Evolutionary conservation across 2,329 filamentous ascomycete species (phyloP), one percentile per base, ranked within the genome.

Genomic region (Exophiala sp.): DNA sequence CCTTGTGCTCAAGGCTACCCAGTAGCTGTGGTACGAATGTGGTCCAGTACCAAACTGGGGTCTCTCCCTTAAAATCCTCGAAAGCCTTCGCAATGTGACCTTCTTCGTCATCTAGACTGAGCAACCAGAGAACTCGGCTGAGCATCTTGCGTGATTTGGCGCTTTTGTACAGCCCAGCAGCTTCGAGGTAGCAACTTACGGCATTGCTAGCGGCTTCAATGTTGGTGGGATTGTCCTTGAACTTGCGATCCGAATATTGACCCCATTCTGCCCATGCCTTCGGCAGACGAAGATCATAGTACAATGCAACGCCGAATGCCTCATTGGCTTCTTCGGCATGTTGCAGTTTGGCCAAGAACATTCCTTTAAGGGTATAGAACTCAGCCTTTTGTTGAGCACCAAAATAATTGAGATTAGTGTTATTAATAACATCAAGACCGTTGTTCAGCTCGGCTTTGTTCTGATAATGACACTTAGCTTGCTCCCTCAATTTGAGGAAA

Each of bases 241-340:
- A 99, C 52, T 94, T 87, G 63, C 90, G 85, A 69, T 99, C 94
- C 66, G 95, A 97, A 78, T 96, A 99, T 66, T 95, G 91, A 47
- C 94, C 94, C 94, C 94, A 99, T 75, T 99, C 94, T 12, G 94
- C 92, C 94, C 94, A 99, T 2, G 94, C 94, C 73, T 99, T 99
- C 3, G 94, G 89, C 46, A 96, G 83, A 63, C 91, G 88, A 63
- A 99, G 89, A 65, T 99, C 95, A 64, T 96, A 97, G 74, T 92
- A 97, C 56, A 99, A 73, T 0, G 94, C 95, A 47, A 91, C 95
- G 46, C 94, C 94, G 68, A 95, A 99, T 0, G 95, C 92, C 55
- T 90, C 87, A 63, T 96, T 91, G 4, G 94, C 91, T 57, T 99
- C 94, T 2, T 88, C 87, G 68, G 91, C 91, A 65, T 96, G 88